A percentile compares a stretch with the other conserved stretches of the same genome.
Evolutionary conservation across 2,329 filamentous ascomycete genomes (phyloP).

Genomic region (Endoconidiophora laricicola): DNA sequence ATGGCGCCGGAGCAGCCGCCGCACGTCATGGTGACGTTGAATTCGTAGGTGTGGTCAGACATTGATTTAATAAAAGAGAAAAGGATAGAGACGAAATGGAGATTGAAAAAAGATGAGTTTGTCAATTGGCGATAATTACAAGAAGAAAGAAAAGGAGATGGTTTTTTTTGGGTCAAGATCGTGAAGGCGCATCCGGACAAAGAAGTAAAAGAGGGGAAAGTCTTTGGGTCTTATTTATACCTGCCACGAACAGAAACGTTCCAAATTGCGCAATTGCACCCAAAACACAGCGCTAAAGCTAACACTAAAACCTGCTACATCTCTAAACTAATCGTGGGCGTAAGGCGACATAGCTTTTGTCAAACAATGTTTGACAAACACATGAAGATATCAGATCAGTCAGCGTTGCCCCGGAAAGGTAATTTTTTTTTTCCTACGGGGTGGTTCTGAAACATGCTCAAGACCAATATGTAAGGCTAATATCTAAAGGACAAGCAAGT

Average conservation of each 20-base stretch:
- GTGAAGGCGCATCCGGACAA: not conserved
- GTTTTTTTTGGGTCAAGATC: not conserved
- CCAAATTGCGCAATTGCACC: not conserved
- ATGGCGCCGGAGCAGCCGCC: constrained; percentile 91
- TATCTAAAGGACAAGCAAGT: no score
- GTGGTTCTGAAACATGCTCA: constrained; percentile 6
- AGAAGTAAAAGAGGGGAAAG: not conserved
- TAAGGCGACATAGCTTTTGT: not conserved
- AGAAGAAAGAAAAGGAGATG: not conserved
- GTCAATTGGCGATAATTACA: not conserved
- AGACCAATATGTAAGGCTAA: not conserved
- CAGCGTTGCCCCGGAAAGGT: not conserved
- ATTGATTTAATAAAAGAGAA: constrained; percentile 25
- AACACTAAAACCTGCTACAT: no score
- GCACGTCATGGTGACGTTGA: constrained; percentile 88
- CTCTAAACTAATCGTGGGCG: not conserved
- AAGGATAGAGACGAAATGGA: not conserved
- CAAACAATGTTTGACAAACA: not conserved
- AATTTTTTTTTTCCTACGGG: no score
- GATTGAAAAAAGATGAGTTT: not conserved
- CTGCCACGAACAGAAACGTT: not conserved
- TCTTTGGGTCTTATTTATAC: no score
- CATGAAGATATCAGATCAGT: not conserved
- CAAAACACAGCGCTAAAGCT: no score
- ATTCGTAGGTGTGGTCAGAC: constrained; percentile 77